Conservation (phyloP, 352 stramenopile species). For the Pythium pyrilobum region DNA sequence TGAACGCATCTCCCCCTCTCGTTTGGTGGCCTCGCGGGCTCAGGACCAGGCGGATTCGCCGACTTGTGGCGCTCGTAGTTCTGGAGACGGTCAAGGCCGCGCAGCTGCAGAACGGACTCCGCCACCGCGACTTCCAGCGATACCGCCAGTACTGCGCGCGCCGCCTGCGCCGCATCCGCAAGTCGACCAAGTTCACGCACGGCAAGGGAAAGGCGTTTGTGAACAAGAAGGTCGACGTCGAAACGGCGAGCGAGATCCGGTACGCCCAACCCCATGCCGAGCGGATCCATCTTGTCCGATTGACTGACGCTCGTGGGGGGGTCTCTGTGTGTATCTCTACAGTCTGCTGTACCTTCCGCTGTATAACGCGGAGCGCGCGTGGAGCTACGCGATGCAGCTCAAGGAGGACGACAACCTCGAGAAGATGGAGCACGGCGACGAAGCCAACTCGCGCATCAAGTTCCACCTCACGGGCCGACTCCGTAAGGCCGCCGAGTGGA, state of each 20-base stretch:
- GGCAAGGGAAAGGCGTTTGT: slow-evolving; percentile 83
- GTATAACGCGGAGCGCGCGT: slow-evolving; percentile 89
- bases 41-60: neutral
- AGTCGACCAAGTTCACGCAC: slow-evolving; percentile 85
- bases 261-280: slow-evolving; percentile 9
- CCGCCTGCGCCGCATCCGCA: slow-evolving; percentile 82
- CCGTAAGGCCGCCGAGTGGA: slow-evolving; percentile 86
- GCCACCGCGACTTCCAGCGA: slow-evolving; percentile 88
- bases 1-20: neutral
- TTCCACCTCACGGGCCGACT: slow-evolving; percentile 86
- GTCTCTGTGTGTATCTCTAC: neutral
- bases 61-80: slow-evolving; percentile 26
- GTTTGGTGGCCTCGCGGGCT: neutral
- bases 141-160: slow-evolving; percentile 90
- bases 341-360: slow-evolving; percentile 82
- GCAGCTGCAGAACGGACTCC: slow-evolving; percentile 87
- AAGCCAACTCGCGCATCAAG: slow-evolving; percentile 86
- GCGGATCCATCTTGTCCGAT: no score
- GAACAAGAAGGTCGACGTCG: slow-evolving; percentile 81
- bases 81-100: slow-evolving; percentile 86
- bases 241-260: slow-evolving; percentile 62
- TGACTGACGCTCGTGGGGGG: no score
- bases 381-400: slow-evolving; percentile 90
- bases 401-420: slow-evolving; percentile 86
- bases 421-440: slow-evolving; percentile 78